Percentiles rank a stretch among this genome's conserved stretches.
Evolutionary conservation across 768 basidiomycete species (phyloP).

Genomic region (Tubosaeta sp.): DNA sequence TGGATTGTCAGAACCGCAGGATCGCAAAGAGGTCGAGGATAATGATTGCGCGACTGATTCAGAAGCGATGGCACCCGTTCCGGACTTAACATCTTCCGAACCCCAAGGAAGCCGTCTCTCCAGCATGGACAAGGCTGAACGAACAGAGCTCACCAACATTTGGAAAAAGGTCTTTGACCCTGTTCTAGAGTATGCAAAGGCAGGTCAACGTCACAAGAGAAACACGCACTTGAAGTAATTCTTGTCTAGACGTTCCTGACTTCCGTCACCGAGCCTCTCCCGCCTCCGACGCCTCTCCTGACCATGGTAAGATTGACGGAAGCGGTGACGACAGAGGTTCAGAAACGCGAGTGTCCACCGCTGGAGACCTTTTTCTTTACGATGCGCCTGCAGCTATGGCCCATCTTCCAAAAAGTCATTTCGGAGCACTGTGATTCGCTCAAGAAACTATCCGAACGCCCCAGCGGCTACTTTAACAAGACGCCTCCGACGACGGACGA

Average conservation of each 20-base stretch:
- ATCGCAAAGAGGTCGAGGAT: conserved; percentile 34
- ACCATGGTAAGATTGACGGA: conserved; percentile 92
- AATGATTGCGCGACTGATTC: conserved; percentile 44
- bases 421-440: conserved; percentile 77
- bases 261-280: conserved; percentile 66
- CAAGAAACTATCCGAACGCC: conserved; percentile 77
- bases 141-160: conserved; percentile 52
- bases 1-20: conserved; percentile 41
- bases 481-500: conserved; percentile 62
- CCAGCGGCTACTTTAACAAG: conserved; percentile 59
- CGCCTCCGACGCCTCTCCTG: conserved; percentile 72
- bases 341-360: conserved; percentile 73
- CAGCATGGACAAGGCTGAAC: conserved; percentile 53
- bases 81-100: conserved; percentile 27
- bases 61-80: conserved; percentile 40
- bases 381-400: conserved; percentile 87
- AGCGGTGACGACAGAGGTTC: conserved; percentile 67
- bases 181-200: conserved; percentile 81
- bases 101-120: conserved; percentile 22
- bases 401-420: conserved; percentile 87
- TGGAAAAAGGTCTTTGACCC: conserved; percentile 97
- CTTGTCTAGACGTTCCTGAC: conserved; percentile 58
- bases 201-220: conserved; percentile 24
- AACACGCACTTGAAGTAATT: not conserved
- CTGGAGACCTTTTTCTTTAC: conserved; percentile 79